Conservation (phyloP, 2,329 filamentous ascomycete genomes). For the Colletotrichum tanaceti region DNA sequence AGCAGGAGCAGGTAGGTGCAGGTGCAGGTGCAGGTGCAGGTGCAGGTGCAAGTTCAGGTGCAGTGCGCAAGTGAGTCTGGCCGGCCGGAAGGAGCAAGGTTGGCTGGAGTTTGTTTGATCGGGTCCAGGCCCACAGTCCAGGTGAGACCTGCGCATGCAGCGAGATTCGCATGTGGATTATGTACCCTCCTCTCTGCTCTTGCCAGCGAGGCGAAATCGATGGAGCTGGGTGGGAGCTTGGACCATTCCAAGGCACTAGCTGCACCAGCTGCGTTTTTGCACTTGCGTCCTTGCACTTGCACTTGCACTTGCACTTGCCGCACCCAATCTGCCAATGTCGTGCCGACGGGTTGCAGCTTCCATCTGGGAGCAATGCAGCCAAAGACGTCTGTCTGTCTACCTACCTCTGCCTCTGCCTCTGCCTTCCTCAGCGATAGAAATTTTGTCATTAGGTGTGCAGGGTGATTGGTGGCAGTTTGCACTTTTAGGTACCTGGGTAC, state of each 20-base stretch:
- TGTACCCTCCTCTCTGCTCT: background rate
- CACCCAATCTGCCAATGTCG: background rate
- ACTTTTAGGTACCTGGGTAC: background rate
- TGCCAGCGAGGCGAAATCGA: background rate
- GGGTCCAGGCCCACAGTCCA: no score
- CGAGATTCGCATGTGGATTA: constrained; percentile 3
- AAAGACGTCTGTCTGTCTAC: no score
- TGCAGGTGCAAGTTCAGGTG: constrained; percentile 7
- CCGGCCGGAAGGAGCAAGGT: constrained; percentile 6
- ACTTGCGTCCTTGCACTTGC: constrained; percentile 14
- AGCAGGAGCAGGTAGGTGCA: constrained; percentile 9
- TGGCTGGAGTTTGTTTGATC: background rate
- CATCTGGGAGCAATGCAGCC: constrained; percentile 1
- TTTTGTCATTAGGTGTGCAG: background rate
- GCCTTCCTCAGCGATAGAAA: constrained; percentile 6
- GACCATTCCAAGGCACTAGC: constrained; percentile 27
- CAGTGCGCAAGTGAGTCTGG: background rate
- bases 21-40: constrained; percentile 12
- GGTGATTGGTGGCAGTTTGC: background rate
- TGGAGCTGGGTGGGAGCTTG: constrained; percentile 29
- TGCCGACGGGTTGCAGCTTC: constrained; percentile 13
- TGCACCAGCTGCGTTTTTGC: constrained; percentile 14
- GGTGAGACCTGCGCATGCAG: constrained; percentile 4
- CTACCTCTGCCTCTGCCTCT: no score
- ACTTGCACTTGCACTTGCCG: background rate